Percentiles rank a stretch among this genome's conserved stretches.
Evolutionary conservation across 176 grass and related monocot genomes (phyloP).

Genomic region (Saccharum spontaneum): DNA sequence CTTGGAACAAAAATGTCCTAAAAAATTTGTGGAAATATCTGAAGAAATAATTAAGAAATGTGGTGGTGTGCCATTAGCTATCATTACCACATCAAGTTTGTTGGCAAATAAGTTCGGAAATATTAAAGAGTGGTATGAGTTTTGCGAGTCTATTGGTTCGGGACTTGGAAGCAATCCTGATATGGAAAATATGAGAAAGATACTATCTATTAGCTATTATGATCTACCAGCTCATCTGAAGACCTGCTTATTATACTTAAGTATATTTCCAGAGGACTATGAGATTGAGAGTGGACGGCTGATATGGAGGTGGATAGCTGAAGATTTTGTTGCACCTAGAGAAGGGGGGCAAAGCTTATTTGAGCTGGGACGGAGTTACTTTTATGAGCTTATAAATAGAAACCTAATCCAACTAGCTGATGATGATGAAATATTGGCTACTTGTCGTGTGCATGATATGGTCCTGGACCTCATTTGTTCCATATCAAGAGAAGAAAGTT

Average conservation of each 20-base stretch:
- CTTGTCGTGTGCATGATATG: too few species aligned
- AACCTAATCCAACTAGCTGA: too few species aligned
- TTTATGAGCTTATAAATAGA: too few species aligned
- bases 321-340: too few species aligned
- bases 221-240: neutral
- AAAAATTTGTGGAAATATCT: neutral
- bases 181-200: neutral
- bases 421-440: too few species aligned
- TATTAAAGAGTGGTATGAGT: neutral
- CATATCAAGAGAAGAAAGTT: too few species aligned
- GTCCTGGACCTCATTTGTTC: too few species aligned
- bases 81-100: neutral
- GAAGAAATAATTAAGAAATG: neutral
- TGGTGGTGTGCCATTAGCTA: neutral
- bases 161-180: neutral
- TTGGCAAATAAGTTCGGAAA: neutral
- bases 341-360: too few species aligned
- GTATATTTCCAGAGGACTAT: conserved; percentile 1
- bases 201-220: neutral
- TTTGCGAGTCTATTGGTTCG: neutral
- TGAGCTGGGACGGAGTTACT: too few species aligned
- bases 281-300: accelerated
- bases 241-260: neutral
- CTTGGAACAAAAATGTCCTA: neutral
- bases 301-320: too few species aligned